These are phyloP conservation scores for Myxozyma sirexii DNA, from an alignment of 805 yeast genomes.

Conservation along the genomic window DNA sequence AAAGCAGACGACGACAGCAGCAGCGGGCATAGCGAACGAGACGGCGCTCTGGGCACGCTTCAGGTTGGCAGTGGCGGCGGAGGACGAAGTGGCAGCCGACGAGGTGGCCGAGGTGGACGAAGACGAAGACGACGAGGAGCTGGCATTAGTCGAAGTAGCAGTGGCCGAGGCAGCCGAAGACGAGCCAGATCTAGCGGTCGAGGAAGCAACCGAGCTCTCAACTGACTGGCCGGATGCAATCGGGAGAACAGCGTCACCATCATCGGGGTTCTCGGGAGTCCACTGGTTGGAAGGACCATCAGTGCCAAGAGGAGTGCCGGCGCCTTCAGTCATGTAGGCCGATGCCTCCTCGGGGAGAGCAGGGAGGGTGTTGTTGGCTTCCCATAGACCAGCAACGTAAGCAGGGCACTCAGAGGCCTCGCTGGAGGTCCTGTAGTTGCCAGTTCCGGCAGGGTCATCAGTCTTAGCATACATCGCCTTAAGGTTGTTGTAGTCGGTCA, in stretches of 20 bases:
- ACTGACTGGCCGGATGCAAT: conserved; percentile 6
- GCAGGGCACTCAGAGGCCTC: conserved; percentile 35
- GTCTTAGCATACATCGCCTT: conserved; percentile 57
- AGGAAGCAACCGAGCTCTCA: conserved; percentile 5
- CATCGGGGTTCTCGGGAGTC: conserved; percentile 22
- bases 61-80: conserved; percentile 42
- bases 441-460: conserved; percentile 35
- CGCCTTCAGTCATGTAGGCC: conserved; percentile 44
- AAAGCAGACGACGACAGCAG: conserved; percentile 19
- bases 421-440: conserved; percentile 30
- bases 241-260: conserved; percentile 6
- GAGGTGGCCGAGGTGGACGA: conserved; percentile 38
- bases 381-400: conserved; percentile 37
- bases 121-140: conserved; percentile 10
- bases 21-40: conserved; percentile 14
- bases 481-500: conserved; percentile 63
- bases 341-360: conserved; percentile 38
- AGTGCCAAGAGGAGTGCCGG: conserved; percentile 43
- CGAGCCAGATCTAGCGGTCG: conserved; percentile 3
- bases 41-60: background rate
- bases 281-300: conserved; percentile 41
- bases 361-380: conserved; percentile 36
- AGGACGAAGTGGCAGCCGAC: conserved; percentile 14
- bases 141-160: conserved; percentile 1
- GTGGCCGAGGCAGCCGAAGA: conserved; percentile 14